phyloP scores from a whole-genome alignment of 495 filamentous ascomycete genomes.

The Penicillium arizonense region DNA sequence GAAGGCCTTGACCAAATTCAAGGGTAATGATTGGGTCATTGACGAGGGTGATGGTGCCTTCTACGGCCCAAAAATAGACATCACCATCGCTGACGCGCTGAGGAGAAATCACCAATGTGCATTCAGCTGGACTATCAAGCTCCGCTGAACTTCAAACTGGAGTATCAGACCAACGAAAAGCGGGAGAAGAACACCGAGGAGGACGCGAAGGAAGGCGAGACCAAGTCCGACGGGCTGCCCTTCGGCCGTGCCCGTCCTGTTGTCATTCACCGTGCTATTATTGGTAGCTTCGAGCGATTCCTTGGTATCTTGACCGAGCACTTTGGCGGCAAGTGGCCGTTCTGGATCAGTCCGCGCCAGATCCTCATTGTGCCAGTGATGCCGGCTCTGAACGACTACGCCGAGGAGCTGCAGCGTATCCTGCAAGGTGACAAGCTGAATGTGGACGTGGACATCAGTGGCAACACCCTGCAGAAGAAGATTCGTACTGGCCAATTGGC shows the following conservation, averaged over 20 bases:
- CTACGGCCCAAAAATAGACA: constrained; percentile 95
- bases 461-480: constrained; percentile 96
- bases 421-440: constrained; percentile 58
- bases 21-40: constrained; percentile 76
- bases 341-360: constrained; percentile 94
- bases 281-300: constrained; percentile 92
- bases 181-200: constrained; percentile 33
- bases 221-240: constrained; percentile 36
- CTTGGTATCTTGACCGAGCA: constrained; percentile 92
- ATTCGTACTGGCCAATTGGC: constrained; percentile 82
- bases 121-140: constrained; percentile 98
- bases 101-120: too few species aligned
- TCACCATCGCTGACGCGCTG: too few species aligned
- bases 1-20: constrained; percentile 75
- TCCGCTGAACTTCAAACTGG: constrained; percentile 76
- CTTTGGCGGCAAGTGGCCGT: constrained; percentile 96
- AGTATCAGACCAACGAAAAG: constrained; percentile 76
- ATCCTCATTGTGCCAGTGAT: constrained; percentile 91
- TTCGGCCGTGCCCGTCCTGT: constrained; percentile 86
- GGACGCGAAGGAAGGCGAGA: constrained; percentile 29
- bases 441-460: constrained; percentile 82
- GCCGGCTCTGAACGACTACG: constrained; percentile 80
- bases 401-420: constrained; percentile 70
- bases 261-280: constrained; percentile 95
- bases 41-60: constrained; percentile 96